Conservation (phyloP, 2,329 filamentous ascomycete genomes). For the Paraphaeosphaeria minitans region DNA sequence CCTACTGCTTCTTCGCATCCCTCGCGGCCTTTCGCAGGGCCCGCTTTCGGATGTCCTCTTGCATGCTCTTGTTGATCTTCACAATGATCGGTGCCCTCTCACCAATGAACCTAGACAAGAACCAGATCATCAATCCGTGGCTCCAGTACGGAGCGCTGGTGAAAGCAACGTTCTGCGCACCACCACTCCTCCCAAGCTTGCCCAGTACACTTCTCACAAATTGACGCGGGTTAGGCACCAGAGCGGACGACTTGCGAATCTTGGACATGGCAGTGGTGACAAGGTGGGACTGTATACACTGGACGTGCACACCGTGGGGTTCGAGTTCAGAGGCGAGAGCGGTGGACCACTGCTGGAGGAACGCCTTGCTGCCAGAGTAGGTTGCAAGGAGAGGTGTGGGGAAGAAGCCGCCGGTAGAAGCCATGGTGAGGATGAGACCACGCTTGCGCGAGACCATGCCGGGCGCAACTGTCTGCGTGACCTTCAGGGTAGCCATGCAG, state of each 20-base stretch:
- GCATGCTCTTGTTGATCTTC: slow-evolving; percentile 70
- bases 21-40: slow-evolving; percentile 84
- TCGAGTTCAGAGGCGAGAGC: slow-evolving; percentile 83
- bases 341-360: slow-evolving; percentile 94
- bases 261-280: slow-evolving; percentile 98
- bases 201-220: slow-evolving; percentile 80
- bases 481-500: slow-evolving; percentile 85
- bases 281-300: slow-evolving; percentile 89
- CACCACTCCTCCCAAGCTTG: slow-evolving; percentile 79
- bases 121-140: slow-evolving; percentile 88
- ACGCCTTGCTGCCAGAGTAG: slow-evolving; percentile 97
- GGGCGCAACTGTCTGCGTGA: slow-evolving; percentile 83
- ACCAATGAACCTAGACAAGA: slow-evolving; percentile 66
- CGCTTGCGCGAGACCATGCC: slow-evolving; percentile 82
- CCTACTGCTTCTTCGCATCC: slow-evolving; percentile 70
- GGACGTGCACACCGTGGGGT: slow-evolving; percentile 81
- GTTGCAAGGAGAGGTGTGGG: slow-evolving; percentile 92
- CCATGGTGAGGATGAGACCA: slow-evolving; percentile 95
- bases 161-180: slow-evolving; percentile 77
- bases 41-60: slow-evolving; percentile 79
- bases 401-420: slow-evolving; percentile 90
- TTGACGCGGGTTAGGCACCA: slow-evolving; percentile 79
- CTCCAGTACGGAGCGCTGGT: slow-evolving; percentile 94
- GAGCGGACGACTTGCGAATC: slow-evolving; percentile 75
- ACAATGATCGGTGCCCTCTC: slow-evolving; percentile 63